Conservation (phyloP, 208 protist species). For the Crithidia expoeki region DNA sequence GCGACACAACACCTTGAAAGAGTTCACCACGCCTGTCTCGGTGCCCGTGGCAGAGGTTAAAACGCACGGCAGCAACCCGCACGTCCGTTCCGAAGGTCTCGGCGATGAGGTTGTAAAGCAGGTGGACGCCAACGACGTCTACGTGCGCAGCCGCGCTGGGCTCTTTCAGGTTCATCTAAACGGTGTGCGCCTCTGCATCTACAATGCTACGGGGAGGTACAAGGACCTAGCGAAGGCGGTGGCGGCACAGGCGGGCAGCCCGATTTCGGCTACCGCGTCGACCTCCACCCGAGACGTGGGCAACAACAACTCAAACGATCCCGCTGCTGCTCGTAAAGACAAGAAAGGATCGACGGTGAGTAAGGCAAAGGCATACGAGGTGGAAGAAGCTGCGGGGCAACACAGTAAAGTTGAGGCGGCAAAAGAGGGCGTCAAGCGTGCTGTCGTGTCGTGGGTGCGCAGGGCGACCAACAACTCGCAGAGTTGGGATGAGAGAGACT, state of each 20-base stretch:
- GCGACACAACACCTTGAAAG: conserved; percentile 20
- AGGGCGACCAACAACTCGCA: conserved; percentile 24
- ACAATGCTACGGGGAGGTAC: conserved; percentile 88
- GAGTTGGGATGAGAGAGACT: conserved; percentile 17
- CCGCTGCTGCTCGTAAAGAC: background rate
- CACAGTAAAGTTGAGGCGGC: conserved; percentile 12
- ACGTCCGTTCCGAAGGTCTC: conserved; percentile 19
- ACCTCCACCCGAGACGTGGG: conserved; percentile 11
- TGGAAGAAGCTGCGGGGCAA: background rate
- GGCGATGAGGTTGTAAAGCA: conserved; percentile 53
- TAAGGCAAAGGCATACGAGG: background rate
- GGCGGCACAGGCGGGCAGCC: conserved; percentile 5
- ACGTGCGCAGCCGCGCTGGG: conserved; percentile 60
- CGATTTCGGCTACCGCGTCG: background rate
- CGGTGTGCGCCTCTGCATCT: conserved; percentile 76
- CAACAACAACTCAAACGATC: conserved; percentile 2
- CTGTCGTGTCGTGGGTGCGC: conserved; percentile 11
- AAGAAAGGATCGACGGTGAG: background rate
- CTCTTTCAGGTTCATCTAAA: conserved; percentile 83
- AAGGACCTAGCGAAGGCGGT: conserved; percentile 40
- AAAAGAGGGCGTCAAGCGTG: conserved; percentile 13
- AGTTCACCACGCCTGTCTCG: conserved; percentile 17
- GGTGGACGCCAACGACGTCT: conserved; percentile 62
- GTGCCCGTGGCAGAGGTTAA: conserved; percentile 13
- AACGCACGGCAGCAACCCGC: conserved; percentile 4